Evolutionary conservation across 208 protist species (phyloP), one percentile per base, ranked within the genome.

Genomic region (Willaertia magna): DNA sequence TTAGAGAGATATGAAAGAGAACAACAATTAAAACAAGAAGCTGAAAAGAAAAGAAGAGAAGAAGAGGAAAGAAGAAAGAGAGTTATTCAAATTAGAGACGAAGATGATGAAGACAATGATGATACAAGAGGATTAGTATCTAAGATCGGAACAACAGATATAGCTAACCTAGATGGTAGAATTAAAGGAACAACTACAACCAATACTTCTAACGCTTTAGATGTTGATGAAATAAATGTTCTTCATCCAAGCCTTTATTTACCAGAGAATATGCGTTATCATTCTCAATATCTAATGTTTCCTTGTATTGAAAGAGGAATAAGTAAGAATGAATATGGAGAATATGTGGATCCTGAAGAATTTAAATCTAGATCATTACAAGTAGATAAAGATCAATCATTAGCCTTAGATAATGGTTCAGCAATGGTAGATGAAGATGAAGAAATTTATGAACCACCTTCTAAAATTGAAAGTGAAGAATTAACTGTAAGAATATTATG

Each of bases 211-310:
- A 9, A 9, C 3, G 42, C 9, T 46, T 75, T 75, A 40, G 76
- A 46, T 51, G 22, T 14, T 18, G 44, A 40, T 51, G 26, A 20
- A 4, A 16, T 87, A 9, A 88, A 34, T 43, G n/a, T n/a, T n/a
- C n/a, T n/a, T n/a, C 40, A 88, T 9, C 12, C 40, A n/a, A 18
- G 44, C 1, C 42, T 82, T 26, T 87, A 84, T 18, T 47, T 87
- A 43, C 84, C 42, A 42, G 74, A 84, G 20, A 87, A 67, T 3
- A 74, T 85, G 49, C 40, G 49, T n/a, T 85, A 85, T 43, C 46
- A 74, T 42, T 85, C 83, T 52, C 47, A 49, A 48, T 74, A 74
- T 74, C 34, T 88, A 30, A 90, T 90, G 88, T 90, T 90, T 79
- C 89, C 89, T 20, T 87, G 79, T 43, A 14, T 85, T 30, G 85